Evolutionary conservation across 2,329 filamentous ascomycete species (phyloP).

Genomic region (Diaporthe citriasiana): DNA sequence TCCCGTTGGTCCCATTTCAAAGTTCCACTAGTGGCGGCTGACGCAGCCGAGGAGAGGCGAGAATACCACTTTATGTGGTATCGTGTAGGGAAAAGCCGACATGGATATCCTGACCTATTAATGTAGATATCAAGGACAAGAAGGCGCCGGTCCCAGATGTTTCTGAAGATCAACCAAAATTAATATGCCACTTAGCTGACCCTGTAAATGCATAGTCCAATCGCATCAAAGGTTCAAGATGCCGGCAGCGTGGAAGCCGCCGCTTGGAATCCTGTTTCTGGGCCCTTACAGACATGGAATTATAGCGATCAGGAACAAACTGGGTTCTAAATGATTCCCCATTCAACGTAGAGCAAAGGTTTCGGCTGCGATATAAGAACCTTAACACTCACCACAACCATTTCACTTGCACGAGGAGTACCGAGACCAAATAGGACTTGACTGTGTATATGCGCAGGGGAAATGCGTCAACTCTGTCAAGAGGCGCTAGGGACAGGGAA

Average conservation of each 20-base stretch:
- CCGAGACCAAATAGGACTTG: not conserved
- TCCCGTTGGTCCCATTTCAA: not conserved
- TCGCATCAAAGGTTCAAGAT: not conserved
- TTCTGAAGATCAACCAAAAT: not conserved
- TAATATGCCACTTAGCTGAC: not conserved
- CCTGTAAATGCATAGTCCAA: not conserved
- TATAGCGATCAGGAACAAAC: not conserved
- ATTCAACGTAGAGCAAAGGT: not conserved
- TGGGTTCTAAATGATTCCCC: not conserved
- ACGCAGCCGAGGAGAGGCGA: conserved; percentile 1
- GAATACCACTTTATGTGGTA: not conserved
- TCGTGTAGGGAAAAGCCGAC: not conserved
- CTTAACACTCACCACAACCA: not conserved
- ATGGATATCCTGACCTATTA: conserved; percentile 6
- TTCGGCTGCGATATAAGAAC: not conserved
- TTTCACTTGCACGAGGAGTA: not conserved
- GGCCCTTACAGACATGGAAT: not conserved
- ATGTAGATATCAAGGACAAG: not conserved
- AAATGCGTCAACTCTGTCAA: not conserved
- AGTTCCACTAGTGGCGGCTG: conserved; percentile 25
- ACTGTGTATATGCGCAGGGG: not conserved
- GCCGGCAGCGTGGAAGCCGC: not conserved
- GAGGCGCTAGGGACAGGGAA: not conserved
- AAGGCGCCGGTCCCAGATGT: not conserved
- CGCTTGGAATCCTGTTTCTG: not conserved